Evolutionary conservation across 2,329 filamentous ascomycete species (phyloP).

Genomic region (Alternaria solani): DNA sequence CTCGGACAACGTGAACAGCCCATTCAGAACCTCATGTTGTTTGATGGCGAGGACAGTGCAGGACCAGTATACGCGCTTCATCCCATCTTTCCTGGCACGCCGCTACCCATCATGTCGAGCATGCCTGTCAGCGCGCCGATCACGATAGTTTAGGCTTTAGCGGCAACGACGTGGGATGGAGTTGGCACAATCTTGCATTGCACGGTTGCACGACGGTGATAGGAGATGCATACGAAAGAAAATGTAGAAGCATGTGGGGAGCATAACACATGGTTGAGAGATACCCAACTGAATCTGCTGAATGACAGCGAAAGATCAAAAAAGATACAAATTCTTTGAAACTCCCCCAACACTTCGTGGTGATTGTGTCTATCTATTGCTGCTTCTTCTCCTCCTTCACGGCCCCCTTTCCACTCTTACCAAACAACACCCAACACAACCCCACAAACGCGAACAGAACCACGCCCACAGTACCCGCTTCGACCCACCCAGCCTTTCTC

Average conservation of each 20-base stretch:
- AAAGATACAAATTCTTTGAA: not conserved
- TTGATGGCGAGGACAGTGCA: slow-evolving; percentile 83
- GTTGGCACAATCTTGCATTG: not conserved
- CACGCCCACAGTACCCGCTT: slow-evolving; percentile 53
- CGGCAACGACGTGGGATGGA: not conserved
- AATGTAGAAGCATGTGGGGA: not conserved
- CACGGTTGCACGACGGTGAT: not conserved
- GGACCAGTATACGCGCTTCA: slow-evolving; percentile 84
- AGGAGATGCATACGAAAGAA: not conserved
- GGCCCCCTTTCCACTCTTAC: slow-evolving; percentile 8
- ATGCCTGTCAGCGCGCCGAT: slow-evolving; percentile 34
- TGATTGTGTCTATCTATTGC: slow-evolving; percentile 21
- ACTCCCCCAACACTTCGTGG: not conserved
- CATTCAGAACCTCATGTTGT: slow-evolving; percentile 92
- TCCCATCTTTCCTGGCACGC: slow-evolving; percentile 61
- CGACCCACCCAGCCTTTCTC: slow-evolving; percentile 47
- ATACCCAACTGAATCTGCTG: slow-evolving; percentile 16
- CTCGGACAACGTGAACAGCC: slow-evolving; percentile 90
- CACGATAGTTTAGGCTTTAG: slow-evolving; percentile 20
- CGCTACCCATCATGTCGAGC: slow-evolving; percentile 33
- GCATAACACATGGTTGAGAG: slow-evolving; percentile 5
- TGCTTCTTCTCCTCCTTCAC: slow-evolving; percentile 33
- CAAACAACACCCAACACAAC: slow-evolving; percentile 54
- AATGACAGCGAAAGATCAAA: slow-evolving; percentile 8
- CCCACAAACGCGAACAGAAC: slow-evolving; percentile 57